phyloP scores from a whole-genome alignment of 805 yeast species.

The Candida lessepsii region DNA sequence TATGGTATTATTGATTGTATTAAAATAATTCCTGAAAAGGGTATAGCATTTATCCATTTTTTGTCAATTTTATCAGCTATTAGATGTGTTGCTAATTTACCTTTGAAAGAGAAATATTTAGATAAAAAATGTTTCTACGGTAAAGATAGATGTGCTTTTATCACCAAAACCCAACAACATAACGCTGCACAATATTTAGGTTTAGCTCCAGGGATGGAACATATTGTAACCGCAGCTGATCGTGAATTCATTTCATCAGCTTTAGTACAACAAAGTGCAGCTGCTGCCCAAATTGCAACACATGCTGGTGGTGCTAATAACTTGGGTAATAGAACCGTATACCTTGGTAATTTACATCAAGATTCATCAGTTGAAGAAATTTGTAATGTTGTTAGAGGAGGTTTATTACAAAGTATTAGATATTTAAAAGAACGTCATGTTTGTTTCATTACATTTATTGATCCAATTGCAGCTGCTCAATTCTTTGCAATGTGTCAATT shows the following conservation, averaged over 20 bases:
- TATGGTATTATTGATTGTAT: conserved; percentile 86
- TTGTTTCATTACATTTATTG: conserved; percentile 92
- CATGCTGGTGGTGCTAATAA: conserved; percentile 92
- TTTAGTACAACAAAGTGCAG: conserved; percentile 88
- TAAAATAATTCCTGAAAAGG: conserved; percentile 75
- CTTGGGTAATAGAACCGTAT: conserved; percentile 90
- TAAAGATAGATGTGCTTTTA: conserved; percentile 91
- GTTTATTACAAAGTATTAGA: conserved; percentile 80
- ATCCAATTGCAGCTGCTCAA: conserved; percentile 97
- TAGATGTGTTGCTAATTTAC: conserved; percentile 74
- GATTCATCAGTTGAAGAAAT: conserved; percentile 88
- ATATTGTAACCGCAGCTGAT: conserved; percentile 68
- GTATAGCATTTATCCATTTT: conserved; percentile 89
- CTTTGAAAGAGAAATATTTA: conserved; percentile 63
- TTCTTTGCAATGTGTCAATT: conserved; percentile 91
- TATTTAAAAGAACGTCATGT: conserved; percentile 82
- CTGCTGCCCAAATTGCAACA: conserved; percentile 96
- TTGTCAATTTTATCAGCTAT: conserved; percentile 84
- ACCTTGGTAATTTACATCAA: conserved; percentile 85
- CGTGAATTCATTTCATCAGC: conserved; percentile 66
- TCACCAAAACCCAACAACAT: conserved; percentile 93
- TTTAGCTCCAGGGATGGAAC: conserved; percentile 84
- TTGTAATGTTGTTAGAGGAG: conserved; percentile 95
- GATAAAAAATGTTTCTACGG: conserved; percentile 86
- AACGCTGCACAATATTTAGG: conserved; percentile 96